phyloP scores from a whole-genome alignment of 2,329 filamentous ascomycete species.

The Chaetomiaceae sp. region DNA sequence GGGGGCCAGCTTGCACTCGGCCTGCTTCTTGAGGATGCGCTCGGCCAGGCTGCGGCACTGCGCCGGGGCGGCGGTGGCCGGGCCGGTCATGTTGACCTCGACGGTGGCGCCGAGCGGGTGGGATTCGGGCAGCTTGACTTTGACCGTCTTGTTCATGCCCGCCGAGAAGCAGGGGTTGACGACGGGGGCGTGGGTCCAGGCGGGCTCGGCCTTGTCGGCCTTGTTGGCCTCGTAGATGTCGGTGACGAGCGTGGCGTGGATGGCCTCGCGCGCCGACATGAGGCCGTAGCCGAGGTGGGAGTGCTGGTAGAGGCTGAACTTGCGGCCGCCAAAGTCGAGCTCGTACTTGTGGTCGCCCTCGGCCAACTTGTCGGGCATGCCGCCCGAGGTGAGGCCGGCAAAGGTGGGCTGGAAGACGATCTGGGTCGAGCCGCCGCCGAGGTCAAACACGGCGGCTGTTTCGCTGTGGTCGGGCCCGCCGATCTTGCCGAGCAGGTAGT shows the following conservation, averaged over 20 bases:
- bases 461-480: slow-evolving; percentile 84
- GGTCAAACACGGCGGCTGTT: slow-evolving; percentile 91
- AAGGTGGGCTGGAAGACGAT: slow-evolving; percentile 98
- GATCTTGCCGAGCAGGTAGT: slow-evolving; percentile 97
- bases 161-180: slow-evolving; percentile 83
- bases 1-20: slow-evolving; percentile 74
- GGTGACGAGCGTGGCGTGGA: slow-evolving; percentile 72
- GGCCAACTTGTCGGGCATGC: slow-evolving; percentile 78
- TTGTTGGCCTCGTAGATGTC: slow-evolving; percentile 63
- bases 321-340: slow-evolving; percentile 81
- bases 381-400: slow-evolving; percentile 64
- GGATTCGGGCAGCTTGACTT: slow-evolving; percentile 62
- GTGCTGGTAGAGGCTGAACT: slow-evolving; percentile 95
- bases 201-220: slow-evolving; percentile 44
- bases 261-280: slow-evolving; percentile 86
- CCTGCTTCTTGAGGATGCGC: slow-evolving; percentile 84
- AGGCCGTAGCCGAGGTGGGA: slow-evolving; percentile 95
- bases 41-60: slow-evolving; percentile 90
- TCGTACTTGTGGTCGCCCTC: slow-evolving; percentile 96
- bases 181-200: slow-evolving; percentile 67
- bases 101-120: slow-evolving; percentile 62
- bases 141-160: slow-evolving; percentile 69
- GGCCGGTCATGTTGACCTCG: slow-evolving; percentile 84
- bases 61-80: slow-evolving; percentile 66
- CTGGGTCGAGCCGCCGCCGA: slow-evolving; percentile 94